Percentiles rank a stretch among this genome's conserved stretches.
Conservation (phyloP, 164 flowering plant species). For the Protea cynaroides region DNA sequence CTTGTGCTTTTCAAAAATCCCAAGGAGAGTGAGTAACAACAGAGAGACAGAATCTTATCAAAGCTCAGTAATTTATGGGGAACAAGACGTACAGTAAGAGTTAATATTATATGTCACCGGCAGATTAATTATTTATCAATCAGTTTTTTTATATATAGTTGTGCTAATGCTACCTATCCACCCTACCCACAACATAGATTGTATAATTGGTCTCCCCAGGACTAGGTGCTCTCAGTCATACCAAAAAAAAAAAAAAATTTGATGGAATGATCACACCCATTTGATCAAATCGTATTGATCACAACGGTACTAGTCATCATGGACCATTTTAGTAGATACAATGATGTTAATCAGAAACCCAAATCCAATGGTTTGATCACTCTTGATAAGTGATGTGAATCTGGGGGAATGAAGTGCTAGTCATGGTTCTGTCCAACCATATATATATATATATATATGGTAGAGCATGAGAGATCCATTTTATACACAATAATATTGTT, state of each 20-base stretch:
- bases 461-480: not conserved
- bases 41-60: not conserved
- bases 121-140: not conserved
- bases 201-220: no score
- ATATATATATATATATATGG: not conserved
- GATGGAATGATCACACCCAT: not conserved
- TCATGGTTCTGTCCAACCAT: not conserved
- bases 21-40: not conserved
- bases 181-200: no score
- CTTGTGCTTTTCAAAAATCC: not conserved
- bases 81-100: no score
- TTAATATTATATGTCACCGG: not conserved
- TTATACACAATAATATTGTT: not conserved
- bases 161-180: no score
- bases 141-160: no score
- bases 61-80: not conserved
- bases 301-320: no score
- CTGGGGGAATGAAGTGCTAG: not conserved
- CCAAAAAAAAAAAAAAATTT: no score
- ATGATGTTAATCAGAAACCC: no score
- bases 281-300: no score
- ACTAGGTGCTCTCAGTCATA: not conserved
- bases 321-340: no score
- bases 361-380: no score
- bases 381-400: no score